phyloP scores from a whole-genome alignment of 257 asterid species.

The Solanum sejunctum region DNA sequence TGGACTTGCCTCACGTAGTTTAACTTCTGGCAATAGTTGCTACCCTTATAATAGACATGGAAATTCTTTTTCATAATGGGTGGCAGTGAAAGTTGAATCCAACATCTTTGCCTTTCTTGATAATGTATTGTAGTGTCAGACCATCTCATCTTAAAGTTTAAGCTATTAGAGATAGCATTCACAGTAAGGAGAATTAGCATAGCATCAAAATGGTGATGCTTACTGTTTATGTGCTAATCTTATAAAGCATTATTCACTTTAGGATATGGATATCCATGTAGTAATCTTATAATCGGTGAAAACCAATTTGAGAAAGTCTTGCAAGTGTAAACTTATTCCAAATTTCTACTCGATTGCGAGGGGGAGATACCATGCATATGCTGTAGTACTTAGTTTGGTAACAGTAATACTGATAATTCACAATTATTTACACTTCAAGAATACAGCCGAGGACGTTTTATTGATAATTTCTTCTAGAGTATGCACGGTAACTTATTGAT shows the following conservation, averaged over 20 bases:
- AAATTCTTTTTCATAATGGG: not conserved
- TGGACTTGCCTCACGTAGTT: slow-evolving; percentile 44
- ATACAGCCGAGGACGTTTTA: not conserved
- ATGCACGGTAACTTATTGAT: not conserved
- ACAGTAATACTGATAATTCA: not conserved
- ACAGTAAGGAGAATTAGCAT: slow-evolving; percentile 32
- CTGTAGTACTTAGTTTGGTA: not conserved
- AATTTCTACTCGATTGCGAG: not conserved
- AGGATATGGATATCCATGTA: not conserved
- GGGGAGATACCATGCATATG: not conserved
- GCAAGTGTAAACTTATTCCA: not conserved
- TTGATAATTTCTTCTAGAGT: not conserved
- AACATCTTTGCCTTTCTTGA: not conserved
- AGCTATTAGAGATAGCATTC: not conserved
- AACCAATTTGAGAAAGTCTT: not conserved
- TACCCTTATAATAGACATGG: not conserved
- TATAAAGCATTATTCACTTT: not conserved
- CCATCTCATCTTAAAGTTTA: not conserved
- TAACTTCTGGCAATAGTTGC: slow-evolving; percentile 33
- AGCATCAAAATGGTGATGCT: slow-evolving; percentile 33
- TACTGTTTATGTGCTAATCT: not conserved
- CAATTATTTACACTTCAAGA: not conserved
- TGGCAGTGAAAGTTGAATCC: not conserved
- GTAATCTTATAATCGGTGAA: not conserved
- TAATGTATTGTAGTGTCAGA: not conserved